phyloP scores from a whole-genome alignment of 345 rosid species.

The Murraya paniculata region DNA sequence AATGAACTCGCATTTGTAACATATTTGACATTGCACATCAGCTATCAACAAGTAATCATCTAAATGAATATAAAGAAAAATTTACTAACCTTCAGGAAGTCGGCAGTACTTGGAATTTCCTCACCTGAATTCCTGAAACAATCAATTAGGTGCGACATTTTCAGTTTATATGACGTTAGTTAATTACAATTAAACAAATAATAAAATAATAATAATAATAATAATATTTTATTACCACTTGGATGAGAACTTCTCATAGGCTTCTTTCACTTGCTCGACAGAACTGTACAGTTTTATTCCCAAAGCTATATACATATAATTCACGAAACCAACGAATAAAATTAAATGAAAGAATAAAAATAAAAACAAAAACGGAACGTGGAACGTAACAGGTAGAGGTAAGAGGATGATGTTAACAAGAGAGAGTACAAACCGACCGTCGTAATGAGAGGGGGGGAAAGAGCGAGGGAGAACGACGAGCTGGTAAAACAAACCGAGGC shows the following conservation, averaged over 20 bases:
- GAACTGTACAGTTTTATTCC: constrained; percentile 51
- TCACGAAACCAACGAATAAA: constrained; percentile 4
- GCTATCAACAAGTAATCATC: neutral
- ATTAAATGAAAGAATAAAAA: neutral
- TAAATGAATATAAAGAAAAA: neutral
- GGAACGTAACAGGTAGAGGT: neutral
- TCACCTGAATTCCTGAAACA: constrained; percentile 56
- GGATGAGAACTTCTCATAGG: constrained; percentile 56
- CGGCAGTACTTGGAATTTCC: constrained; percentile 37
- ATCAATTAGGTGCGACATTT: neutral
- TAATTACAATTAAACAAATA: neutral
- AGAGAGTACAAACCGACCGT: constrained; percentile 40
- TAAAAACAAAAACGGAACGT: neutral
- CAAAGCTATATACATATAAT: constrained; percentile 42
- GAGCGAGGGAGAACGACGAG: constrained; percentile 70
- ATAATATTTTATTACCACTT: constrained; percentile 41
- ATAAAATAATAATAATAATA: neutral
- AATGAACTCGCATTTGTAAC: neutral
- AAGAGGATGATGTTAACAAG: neutral
- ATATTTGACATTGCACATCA: neutral
- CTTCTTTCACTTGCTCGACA: constrained; percentile 60
- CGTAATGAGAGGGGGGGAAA: constrained; percentile 81
- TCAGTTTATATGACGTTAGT: neutral
- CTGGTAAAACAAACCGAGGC: constrained; percentile 67
- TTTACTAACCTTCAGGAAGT: constrained; percentile 64